phyloP scores from a whole-genome alignment of 257 asterid genomes.

The Ophiorrhiza pumila region DNA sequence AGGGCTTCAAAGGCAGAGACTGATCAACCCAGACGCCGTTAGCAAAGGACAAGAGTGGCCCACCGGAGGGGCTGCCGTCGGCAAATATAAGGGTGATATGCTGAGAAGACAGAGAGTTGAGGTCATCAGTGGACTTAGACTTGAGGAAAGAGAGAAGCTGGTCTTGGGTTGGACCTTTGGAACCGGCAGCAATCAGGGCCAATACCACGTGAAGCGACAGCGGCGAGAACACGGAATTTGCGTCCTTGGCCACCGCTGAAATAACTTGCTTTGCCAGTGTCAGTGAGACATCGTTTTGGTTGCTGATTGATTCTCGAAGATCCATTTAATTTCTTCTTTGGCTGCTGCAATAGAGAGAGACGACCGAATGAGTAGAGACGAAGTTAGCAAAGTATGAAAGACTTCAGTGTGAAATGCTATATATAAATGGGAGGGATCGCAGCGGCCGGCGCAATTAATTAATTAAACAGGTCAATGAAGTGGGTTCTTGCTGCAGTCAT shows the following conservation, averaged over 20 bases:
- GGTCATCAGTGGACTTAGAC: constrained; percentile 22
- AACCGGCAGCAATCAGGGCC: constrained; percentile 30
- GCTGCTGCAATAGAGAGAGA: too few relatives aligned
- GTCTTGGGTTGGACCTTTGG: constrained; percentile 27
- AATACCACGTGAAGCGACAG: constrained; percentile 30
- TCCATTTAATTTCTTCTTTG: constrained; percentile 17
- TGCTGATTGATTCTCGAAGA: constrained; percentile 26
- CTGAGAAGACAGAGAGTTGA: constrained; percentile 29
- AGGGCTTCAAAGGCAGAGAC: constrained; percentile 28
- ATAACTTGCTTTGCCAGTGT: constrained; percentile 22
- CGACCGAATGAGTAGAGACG: too few relatives aligned
- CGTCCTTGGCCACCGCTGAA: constrained; percentile 18
- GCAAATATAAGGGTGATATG: constrained; percentile 24
- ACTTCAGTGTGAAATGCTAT: too few relatives aligned
- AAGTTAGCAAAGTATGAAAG: too few relatives aligned
- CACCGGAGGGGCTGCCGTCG: constrained; percentile 37
- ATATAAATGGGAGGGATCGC: too few relatives aligned
- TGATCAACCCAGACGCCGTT: constrained; percentile 40
- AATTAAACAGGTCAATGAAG: too few relatives aligned
- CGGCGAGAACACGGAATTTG: constrained; percentile 35
- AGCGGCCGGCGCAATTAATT: too few relatives aligned
- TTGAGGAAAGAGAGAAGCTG: constrained; percentile 34
- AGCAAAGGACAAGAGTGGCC: constrained; percentile 29
- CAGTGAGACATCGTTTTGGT: constrained; percentile 27
- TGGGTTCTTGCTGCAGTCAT: too few relatives aligned